phyloP scores from a whole-genome alignment of 2,329 filamentous ascomycete genomes.

The Cercospora sesami region DNA sequence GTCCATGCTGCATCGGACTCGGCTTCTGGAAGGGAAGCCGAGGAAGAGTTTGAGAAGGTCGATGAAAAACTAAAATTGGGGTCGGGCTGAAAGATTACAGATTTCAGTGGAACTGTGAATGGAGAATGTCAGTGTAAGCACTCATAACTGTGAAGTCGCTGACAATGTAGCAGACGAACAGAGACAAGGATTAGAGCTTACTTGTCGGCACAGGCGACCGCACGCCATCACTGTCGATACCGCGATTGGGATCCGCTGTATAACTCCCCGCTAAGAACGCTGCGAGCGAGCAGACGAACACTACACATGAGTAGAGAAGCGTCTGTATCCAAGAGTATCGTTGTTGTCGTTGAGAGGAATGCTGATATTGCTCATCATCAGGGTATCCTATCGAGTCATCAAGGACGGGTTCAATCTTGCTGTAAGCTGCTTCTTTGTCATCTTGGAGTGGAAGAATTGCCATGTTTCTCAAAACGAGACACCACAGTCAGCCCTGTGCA shows the following conservation, averaged over 20 bases:
- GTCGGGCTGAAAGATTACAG: conserved; percentile 31
- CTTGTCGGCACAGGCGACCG: background rate
- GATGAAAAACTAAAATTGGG: background rate
- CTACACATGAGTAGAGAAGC: background rate
- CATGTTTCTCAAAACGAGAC: background rate
- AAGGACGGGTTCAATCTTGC: background rate
- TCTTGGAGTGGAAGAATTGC: background rate
- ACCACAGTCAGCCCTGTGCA: background rate
- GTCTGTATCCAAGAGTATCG: background rate
- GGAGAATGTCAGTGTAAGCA: background rate
- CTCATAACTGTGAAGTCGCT: background rate
- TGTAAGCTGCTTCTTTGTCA: background rate
- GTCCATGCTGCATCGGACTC: conserved; percentile 36
- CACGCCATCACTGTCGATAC: background rate
- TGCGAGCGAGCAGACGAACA: background rate
- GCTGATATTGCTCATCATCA: background rate
- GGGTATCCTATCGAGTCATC: background rate
- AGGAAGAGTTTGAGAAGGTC: conserved; percentile 26
- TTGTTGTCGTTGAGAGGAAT: background rate
- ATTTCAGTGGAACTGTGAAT: background rate
- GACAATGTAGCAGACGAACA: background rate
- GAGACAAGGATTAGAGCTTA: too few relatives aligned
- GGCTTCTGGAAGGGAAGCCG: background rate
- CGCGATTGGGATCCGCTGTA: background rate
- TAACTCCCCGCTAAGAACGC: background rate